Base-by-base conservation (phyloP, 306 rosid species). In the Dryas octopetala region DNA sequence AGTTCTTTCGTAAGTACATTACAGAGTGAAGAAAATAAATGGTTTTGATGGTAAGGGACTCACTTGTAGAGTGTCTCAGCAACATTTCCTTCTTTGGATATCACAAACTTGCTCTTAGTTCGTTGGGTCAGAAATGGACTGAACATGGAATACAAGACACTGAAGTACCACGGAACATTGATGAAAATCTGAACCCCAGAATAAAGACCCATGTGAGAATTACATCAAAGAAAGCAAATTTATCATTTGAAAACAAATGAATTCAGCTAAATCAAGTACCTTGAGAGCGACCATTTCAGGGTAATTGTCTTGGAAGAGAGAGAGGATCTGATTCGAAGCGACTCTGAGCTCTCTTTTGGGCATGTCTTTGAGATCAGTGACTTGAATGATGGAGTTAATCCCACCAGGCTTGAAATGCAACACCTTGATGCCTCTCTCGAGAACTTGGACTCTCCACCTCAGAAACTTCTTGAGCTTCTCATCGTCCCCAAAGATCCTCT, bases 121-220 rank as follows among this genome's bases (percentile, higher is more conserved):
- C 99, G 80, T 73, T 95, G 99, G 45, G 99, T 95, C 70, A 95
- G 81, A 80, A 95, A 95, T 0, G 99, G 97, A 79, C 97, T 92
- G 74, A 95, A 90, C 89, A 95, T 82, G 4, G 99, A 95, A 71
- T 95, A 92, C 86, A 92, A 67, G 82, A 92, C 63, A 76, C 96
- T 95, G 83, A 95, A 95, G 89, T 95, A 95, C 99, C 99, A 95
- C 0, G 97, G 97, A 44, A 95, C 99, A 76, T 95, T 95, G 89
- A 95, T 84, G 87, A 95, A 95, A 85, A 95, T 84, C 99, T 95
- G 83, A 57, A 52, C 57, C 32, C 78, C 16, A 13, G 62, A 62
- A 60, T 23, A 48, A n/a, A 66, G 4, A 62, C 15, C 53, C 23
- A 75, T 4, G 71, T 8, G 50, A 40, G 61, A 63, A 14, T 67